Evolutionary conservation across 140 eudicot species (phyloP), one percentile per base, ranked within the genome.

Genomic region (Ambrosia hybrid): DNA sequence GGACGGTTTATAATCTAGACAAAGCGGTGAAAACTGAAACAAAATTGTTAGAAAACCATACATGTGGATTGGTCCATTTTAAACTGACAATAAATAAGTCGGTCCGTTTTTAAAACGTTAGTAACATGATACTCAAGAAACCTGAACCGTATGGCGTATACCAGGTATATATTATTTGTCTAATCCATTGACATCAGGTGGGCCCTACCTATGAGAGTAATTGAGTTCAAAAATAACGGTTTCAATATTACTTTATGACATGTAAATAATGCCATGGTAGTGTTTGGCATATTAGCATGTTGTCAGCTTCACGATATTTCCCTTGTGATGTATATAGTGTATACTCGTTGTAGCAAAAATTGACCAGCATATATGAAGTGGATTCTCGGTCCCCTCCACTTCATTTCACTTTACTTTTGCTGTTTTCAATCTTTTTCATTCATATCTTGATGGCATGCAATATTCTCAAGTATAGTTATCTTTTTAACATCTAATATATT

Each of bases 321-420:
- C 6, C 65, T 55, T 67, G 65, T 72, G 67, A 68, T 71, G 75
- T 51, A 90, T 77, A 57, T n/a, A n/a, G n/a, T n/a, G n/a, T 70
- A 70, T 45, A 7, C 14, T 38, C 51, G 51, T 71, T 57, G 57
- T 71, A 65, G 53, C 76, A 81, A 17, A 21, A 51, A 74, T 70
- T 87, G 90, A 85, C 83, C 84, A 82, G 81, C 76, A 68, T 61
- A 52, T 56, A 39, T 75, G 59, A 63, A 75, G 83, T 87, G 95
- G 90, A 59, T 79, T 82, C 73, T 71, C 70, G 95, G 90, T 85
- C 95, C 95, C 79, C 82, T 74, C 77, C 81, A 63, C 77, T 68
- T 76, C 6, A 48, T 55, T 60, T 26, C 79, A 77, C 80, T 76
- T 46, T 80, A 53, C 68, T 64, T 71, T 73, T 75, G 72, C 62